Conservation (phyloP, 306 rosid species). For the Prunus campanulata region DNA sequence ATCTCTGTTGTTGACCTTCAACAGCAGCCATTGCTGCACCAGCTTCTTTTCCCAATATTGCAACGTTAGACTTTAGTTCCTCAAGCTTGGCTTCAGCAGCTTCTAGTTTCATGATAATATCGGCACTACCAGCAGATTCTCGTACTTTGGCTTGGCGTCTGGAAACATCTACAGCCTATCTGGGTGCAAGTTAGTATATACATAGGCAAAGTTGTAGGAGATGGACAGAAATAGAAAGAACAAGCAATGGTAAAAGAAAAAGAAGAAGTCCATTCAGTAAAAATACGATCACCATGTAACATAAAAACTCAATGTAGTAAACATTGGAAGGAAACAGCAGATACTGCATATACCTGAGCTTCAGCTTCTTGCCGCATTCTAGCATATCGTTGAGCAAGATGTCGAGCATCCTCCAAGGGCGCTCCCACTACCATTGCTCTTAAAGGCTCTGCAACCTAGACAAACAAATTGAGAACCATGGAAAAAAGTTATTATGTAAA, state of each 20-base stretch:
- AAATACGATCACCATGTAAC: neutral
- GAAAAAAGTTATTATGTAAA: neutral
- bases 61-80: slow-evolving; percentile 70
- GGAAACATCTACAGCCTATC: slow-evolving; percentile 84
- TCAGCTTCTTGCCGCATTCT: slow-evolving; percentile 97
- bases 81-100: slow-evolving; percentile 74
- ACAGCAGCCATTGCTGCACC: slow-evolving; percentile 89
- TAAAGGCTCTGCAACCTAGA: slow-evolving; percentile 89
- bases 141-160: slow-evolving; percentile 73
- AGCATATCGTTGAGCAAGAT: slow-evolving; percentile 95
- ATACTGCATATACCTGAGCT: slow-evolving; percentile 64
- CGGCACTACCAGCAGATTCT: slow-evolving; percentile 65
- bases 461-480: neutral
- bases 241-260: neutral
- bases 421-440: slow-evolving; percentile 98
- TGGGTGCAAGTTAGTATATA: slow-evolving; percentile 46
- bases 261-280: too few relatives aligned
- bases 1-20: slow-evolving; percentile 85
- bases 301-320: neutral
- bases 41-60: slow-evolving; percentile 82
- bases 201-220: slow-evolving; percentile 27
- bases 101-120: slow-evolving; percentile 66
- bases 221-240: neutral
- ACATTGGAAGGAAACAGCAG: slow-evolving; percentile 1
- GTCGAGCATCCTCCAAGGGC: slow-evolving; percentile 97